These are phyloP conservation scores for Xerocomus brunneocitrinus DNA, from an alignment of 768 basidiomycete species.

Conservation along the genomic window DNA sequence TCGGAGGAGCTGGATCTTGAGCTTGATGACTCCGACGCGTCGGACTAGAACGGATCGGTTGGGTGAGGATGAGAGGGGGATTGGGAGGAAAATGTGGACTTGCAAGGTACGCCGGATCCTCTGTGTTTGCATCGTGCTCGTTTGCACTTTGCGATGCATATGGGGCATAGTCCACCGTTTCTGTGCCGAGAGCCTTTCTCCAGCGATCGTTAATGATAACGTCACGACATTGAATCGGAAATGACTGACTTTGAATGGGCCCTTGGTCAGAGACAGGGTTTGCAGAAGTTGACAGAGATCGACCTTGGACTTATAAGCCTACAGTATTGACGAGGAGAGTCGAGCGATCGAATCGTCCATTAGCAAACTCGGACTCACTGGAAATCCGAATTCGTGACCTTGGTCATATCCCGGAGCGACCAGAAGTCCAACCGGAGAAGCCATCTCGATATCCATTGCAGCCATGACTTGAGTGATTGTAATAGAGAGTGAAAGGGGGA, in stretches of 20 bases:
- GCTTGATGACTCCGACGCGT: constrained; percentile 43
- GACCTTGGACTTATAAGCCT: constrained; percentile 32
- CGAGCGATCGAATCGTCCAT: background rate
- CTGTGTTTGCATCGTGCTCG: constrained; percentile 41
- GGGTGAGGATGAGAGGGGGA: background rate
- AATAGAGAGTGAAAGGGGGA: background rate
- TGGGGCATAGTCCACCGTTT: constrained; percentile 18
- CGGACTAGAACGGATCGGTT: constrained; percentile 32
- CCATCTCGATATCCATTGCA: constrained; percentile 33
- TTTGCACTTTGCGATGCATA: constrained; percentile 31
- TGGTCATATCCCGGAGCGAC: constrained; percentile 21
- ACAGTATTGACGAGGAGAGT: background rate
- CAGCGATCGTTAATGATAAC: constrained; percentile 21
- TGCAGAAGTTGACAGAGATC: constrained; percentile 53
- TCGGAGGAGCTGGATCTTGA: constrained; percentile 39
- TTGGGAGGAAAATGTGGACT: constrained; percentile 5
- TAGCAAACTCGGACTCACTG: constrained; percentile 14
- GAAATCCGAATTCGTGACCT: constrained; percentile 14
- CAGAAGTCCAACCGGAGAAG: constrained; percentile 28
- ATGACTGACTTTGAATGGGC: constrained; percentile 28
- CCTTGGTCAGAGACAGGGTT: constrained; percentile 44
- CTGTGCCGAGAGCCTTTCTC: constrained; percentile 32
- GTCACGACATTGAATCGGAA: background rate
- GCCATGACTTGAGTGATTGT: constrained; percentile 8
- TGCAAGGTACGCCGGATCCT: constrained; percentile 44